Percentiles rank a stretch among this genome's conserved stretches.
These are phyloP conservation scores for Sherardia arvensis DNA, from an alignment of 257 asterid species.

Conservation along the genomic window DNA sequence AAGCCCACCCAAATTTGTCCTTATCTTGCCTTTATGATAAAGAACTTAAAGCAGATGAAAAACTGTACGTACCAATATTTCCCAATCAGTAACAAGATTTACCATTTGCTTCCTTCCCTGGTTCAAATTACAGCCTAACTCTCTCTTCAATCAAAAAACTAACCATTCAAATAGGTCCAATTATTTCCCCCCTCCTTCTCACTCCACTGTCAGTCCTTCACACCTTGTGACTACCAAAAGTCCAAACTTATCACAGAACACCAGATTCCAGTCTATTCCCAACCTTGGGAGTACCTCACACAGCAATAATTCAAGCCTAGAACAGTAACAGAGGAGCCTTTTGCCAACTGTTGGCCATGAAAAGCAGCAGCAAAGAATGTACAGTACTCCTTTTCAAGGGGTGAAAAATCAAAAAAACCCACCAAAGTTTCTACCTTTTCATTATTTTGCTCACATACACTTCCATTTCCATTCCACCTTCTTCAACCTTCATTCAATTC, in stretches of 20 bases:
- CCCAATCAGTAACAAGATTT: background rate
- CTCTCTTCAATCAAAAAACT: conserved; percentile 6
- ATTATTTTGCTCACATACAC: background rate
- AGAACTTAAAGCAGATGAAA: background rate
- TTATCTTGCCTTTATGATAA: background rate
- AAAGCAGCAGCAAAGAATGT: conserved; percentile 4
- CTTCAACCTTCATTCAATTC: background rate
- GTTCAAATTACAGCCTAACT: background rate
- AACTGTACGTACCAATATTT: background rate
- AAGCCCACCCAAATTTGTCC: background rate
- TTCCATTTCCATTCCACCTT: background rate
- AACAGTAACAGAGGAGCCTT: background rate
- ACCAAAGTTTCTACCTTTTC: background rate
- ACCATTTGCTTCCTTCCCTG: background rate
- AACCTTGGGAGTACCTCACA: background rate
- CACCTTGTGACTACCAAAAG: background rate
- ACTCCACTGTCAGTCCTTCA: background rate
- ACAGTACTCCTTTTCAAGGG: background rate
- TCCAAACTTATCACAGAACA: background rate
- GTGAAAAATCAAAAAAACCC: background rate
- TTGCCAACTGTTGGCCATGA: conserved; percentile 11
- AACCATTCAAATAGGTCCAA: conserved; percentile 9
- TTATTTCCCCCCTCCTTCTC: background rate
- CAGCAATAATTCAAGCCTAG: background rate
- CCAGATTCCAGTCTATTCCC: background rate